Evolutionary conservation across 345 rosid genomes (phyloP).

Genomic region (Ceriops decandra): DNA sequence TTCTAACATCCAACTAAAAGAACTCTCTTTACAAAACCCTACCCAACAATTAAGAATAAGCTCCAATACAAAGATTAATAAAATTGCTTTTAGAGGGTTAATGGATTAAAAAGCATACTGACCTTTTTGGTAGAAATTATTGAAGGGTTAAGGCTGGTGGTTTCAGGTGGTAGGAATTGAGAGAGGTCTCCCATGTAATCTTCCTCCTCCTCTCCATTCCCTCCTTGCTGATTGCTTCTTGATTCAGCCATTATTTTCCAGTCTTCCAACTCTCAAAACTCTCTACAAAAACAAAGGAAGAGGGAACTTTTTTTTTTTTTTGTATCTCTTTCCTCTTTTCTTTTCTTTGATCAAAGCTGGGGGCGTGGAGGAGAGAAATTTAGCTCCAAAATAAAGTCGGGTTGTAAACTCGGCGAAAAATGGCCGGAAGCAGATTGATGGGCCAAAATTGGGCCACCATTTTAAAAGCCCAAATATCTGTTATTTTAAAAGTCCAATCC

Average conservation of each 20-base stretch:
- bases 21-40: too few relatives aligned
- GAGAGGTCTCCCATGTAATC: slow-evolving; percentile 97
- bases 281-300: background rate
- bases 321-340: background rate
- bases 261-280: background rate
- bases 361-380: too few relatives aligned
- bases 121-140: slow-evolving; percentile 33
- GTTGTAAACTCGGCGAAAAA: background rate
- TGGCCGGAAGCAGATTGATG: background rate
- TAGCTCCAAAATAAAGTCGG: too few relatives aligned
- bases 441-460: slow-evolving; percentile 6
- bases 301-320: too few relatives aligned
- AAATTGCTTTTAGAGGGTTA: too few relatives aligned
- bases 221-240: background rate
- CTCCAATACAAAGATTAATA: too few relatives aligned
- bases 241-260: slow-evolving; percentile 10
- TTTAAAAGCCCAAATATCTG: too few relatives aligned
- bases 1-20: too few relatives aligned
- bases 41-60: too few relatives aligned
- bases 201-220: slow-evolving; percentile 40
- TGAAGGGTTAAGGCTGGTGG: slow-evolving; percentile 12
- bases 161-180: slow-evolving; percentile 57
- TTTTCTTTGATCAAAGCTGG: too few relatives aligned
- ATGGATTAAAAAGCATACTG: background rate
- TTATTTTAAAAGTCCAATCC: background rate